phyloP scores from a whole-genome alignment of 2,329 filamentous ascomycete species.

The Colletotrichum sp. region DNA sequence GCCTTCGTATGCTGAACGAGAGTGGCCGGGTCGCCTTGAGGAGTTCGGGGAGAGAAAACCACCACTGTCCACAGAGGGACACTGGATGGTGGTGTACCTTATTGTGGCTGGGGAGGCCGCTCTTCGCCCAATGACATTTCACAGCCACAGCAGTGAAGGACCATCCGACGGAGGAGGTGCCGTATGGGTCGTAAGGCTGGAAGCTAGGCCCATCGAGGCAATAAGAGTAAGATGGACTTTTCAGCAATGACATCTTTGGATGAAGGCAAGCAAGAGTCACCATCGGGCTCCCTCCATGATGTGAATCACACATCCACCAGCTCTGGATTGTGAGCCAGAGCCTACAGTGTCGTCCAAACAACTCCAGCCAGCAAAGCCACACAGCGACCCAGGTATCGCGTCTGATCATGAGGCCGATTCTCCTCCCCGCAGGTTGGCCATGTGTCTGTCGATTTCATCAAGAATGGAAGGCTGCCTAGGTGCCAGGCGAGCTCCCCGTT shows the following conservation, averaged over 20 bases:
- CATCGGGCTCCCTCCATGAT: not conserved
- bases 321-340: not conserved
- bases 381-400: not conserved
- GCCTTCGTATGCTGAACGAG: not conserved
- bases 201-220: not conserved
- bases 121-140: not conserved
- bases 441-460: not conserved
- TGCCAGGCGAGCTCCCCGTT: not conserved
- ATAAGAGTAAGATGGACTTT: not conserved
- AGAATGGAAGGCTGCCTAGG: not conserved
- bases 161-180: not conserved
- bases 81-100: not conserved
- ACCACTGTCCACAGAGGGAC: not conserved
- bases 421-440: not conserved
- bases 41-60: not conserved
- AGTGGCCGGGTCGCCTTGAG: not conserved
- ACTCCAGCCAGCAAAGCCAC: not conserved
- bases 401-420: not conserved
- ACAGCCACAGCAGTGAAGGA: not conserved
- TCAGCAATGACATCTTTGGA: not conserved
- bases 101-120: conserved; percentile 13
- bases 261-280: not conserved
- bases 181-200: not conserved
- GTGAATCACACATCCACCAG: not conserved
- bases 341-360: not conserved